These are phyloP conservation scores for Trichoderma oligosporum DNA, from an alignment of 2,329 filamentous ascomycete genomes.

Conservation along the genomic window DNA sequence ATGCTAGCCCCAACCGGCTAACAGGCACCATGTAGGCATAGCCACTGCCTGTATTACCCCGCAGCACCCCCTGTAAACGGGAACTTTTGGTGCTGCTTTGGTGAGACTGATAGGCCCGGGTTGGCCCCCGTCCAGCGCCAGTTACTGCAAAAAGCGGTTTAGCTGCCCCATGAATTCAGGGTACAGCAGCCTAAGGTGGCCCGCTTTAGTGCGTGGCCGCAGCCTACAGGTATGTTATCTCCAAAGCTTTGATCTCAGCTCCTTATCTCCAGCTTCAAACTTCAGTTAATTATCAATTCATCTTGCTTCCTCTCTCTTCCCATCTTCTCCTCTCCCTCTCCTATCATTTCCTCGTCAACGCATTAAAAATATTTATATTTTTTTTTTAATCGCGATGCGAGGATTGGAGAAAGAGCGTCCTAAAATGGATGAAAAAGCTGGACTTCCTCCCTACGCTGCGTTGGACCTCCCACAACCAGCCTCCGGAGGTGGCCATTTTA, in stretches of 20 bases:
- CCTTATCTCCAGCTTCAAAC: constrained; percentile 3
- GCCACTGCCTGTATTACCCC: constrained; percentile 2
- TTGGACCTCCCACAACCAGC: constrained; percentile 28
- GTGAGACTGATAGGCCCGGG: background rate
- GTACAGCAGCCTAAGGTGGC: background rate
- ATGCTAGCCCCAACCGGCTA: background rate
- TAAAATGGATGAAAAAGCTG: constrained; percentile 40
- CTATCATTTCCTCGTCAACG: background rate
- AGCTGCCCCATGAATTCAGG: background rate
- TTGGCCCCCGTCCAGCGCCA: constrained; percentile 3
- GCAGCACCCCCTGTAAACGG: constrained; percentile 7
- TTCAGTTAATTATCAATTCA: background rate
- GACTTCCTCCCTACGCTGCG: constrained; percentile 45
- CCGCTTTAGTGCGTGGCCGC: background rate
- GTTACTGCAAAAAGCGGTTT: background rate
- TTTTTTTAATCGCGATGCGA: background rate
- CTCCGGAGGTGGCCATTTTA: constrained; percentile 13
- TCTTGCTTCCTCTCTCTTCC: background rate
- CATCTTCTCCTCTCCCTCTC: background rate
- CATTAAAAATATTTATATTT: no score
- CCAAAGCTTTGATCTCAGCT: background rate
- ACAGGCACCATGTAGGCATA: no score
- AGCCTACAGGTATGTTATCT: no score
- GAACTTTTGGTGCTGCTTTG: constrained; percentile 11
- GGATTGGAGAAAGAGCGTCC: background rate